Evolutionary conservation across 2,329 filamentous ascomycete species (phyloP).

Genomic region (Aureobasidium namibiae): DNA sequence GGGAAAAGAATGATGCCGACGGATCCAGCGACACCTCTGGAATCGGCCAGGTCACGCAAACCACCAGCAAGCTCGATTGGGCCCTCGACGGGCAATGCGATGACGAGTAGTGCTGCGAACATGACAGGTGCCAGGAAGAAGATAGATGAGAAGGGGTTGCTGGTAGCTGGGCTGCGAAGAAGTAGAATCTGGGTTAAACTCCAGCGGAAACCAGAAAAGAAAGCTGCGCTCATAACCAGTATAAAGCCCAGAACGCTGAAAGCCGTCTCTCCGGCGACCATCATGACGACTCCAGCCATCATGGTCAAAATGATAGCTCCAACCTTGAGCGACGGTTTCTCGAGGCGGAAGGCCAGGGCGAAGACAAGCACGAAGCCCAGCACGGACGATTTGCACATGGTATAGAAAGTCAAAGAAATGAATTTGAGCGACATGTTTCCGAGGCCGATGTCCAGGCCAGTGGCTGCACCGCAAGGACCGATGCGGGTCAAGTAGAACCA

Average conservation of each 20-base stretch:
- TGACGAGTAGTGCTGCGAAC: slow-evolving; percentile 72
- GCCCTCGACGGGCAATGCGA: slow-evolving; percentile 83
- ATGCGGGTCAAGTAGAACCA: slow-evolving; percentile 89
- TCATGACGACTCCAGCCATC: slow-evolving; percentile 91
- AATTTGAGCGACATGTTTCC: slow-evolving; percentile 95
- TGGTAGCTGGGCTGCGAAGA: slow-evolving; percentile 85
- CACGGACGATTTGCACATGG: slow-evolving; percentile 98
- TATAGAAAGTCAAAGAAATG: slow-evolving; percentile 95
- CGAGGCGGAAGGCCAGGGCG: slow-evolving; percentile 86
- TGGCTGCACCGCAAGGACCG: slow-evolving; percentile 83
- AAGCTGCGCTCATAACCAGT: slow-evolving; percentile 85
- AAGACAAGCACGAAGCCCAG: slow-evolving; percentile 92
- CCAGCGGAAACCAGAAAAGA: slow-evolving; percentile 96
- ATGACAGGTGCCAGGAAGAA: slow-evolving; percentile 97
- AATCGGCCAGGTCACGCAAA: slow-evolving; percentile 52
- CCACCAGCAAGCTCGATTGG: slow-evolving; percentile 59
- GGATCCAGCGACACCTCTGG: slow-evolving; percentile 60
- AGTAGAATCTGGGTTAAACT: slow-evolving; percentile 95
- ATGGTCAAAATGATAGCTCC: slow-evolving; percentile 83
- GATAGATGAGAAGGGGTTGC: slow-evolving; percentile 93
- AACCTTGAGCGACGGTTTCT: slow-evolving; percentile 76
- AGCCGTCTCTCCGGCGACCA: slow-evolving; percentile 91
- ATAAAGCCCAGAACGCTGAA: slow-evolving; percentile 83
- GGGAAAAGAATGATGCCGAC: slow-evolving; percentile 78
- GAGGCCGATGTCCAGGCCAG: slow-evolving; percentile 88